Percentiles rank a stretch among this genome's conserved stretches.
These are phyloP conservation scores for Pichia sp. DNA, from an alignment of 1,139 yeast genomes.

Conservation along the genomic window DNA sequence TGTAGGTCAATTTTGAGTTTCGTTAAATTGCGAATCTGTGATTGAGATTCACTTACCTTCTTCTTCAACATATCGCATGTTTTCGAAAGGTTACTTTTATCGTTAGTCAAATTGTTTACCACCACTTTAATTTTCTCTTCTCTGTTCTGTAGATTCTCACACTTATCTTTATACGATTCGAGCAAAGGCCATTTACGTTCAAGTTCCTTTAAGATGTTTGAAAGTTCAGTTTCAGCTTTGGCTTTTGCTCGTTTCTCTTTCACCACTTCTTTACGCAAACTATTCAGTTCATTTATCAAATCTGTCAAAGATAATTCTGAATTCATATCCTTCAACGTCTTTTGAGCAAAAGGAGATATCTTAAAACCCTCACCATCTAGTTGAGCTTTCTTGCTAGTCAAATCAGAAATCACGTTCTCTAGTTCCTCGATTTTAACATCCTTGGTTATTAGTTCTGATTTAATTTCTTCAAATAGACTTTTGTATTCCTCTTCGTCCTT, in stretches of 20 bases:
- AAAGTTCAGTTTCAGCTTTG: constrained; percentile 65
- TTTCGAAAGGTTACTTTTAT: constrained; percentile 35
- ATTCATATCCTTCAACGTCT: constrained; percentile 25
- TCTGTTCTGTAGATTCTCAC: constrained; percentile 45
- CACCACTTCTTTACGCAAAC: constrained; percentile 61
- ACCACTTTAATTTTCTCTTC: constrained; percentile 48
- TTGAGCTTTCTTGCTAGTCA: constrained; percentile 28
- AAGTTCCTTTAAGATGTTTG: constrained; percentile 67
- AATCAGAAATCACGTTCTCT: constrained; percentile 41
- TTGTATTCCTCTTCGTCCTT: constrained; percentile 34
- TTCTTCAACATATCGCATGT: constrained; percentile 31
- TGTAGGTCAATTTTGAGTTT: constrained; percentile 70
- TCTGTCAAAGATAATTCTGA: constrained; percentile 64
- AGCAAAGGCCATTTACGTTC: constrained; percentile 79
- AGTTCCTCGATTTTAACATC: constrained; percentile 39
- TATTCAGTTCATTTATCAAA: constrained; percentile 62
- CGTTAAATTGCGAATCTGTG: constrained; percentile 42
- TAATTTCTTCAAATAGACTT: constrained; percentile 22
- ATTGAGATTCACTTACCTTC: constrained; percentile 36
- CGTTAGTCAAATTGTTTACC: constrained; percentile 44
- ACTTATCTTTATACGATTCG: constrained; percentile 59
- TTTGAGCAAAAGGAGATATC: constrained; percentile 25
- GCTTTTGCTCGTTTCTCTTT: constrained; percentile 72
- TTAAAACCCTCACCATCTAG: constrained; percentile 8
- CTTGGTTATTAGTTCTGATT: constrained; percentile 23